Evolutionary conservation across 257 asterid genomes (phyloP), one percentile per base, ranked within the genome.

Genomic region (Gardenia jasminoides): DNA sequence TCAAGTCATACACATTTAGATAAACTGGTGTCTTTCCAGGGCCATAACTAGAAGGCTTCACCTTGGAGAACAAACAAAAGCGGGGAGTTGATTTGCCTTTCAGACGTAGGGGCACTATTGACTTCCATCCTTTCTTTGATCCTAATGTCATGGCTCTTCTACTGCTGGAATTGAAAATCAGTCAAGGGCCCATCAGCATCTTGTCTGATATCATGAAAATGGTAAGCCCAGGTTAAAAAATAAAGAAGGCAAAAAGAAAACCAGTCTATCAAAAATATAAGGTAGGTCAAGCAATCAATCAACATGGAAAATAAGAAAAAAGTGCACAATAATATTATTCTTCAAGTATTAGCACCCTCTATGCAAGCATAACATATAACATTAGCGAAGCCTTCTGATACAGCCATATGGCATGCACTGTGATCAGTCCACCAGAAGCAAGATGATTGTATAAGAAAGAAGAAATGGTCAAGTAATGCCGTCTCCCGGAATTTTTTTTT

Each of bases 1-100:
- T 94, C 86, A 94, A 87, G 83, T 94, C 99, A 26, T 94, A 94
- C 82, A 94, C 99, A 67, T 94, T 94, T 83, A 94, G 96, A 81
- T 85, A 88, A 77, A 94, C 97, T 0, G 97, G 93, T 4, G 96
- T 80, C 74, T 82, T 80, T 78, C 90, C 89, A 54, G 89, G 87
- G 66, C 83, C 88, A 67, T 85, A 82, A 77, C 87, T 81, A 74
- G 91, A 89, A 0, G 96, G 86, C 85, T 91, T 91, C 71, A 88
- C 93, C 86, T 91, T 92, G 6, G 98, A 88, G 80, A 96, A 94
- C 76, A 96, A 90, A 86, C 97, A 92, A 87, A 96, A 93, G 69
- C 88, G 88, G 1, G 88, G 84, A 2, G 91, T 88, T 36, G 98
- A 83, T 81, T 89, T 92, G 82, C 88, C 82, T 31, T 90, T 87